A percentile compares a stretch with the other conserved stretches of the same genome.
Conservation (phyloP, 1,139 yeast genomes). For the Suhomyces coccinellae region DNA sequence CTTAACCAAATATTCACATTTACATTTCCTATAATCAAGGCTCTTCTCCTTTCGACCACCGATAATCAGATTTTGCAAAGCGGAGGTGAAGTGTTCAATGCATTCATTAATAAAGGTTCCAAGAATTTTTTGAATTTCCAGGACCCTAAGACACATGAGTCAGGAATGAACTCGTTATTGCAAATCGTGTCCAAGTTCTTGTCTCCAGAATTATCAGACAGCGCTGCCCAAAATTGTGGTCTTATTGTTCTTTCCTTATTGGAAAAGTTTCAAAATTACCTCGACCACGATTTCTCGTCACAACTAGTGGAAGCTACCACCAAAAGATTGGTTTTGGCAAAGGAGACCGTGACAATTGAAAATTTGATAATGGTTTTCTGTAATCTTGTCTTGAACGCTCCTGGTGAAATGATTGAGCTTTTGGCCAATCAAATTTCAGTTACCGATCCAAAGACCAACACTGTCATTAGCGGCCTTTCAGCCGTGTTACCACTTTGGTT, state of each 20-base stretch:
- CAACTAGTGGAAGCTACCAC: constrained; percentile 75
- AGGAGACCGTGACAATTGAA: constrained; percentile 71
- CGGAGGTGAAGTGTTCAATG: constrained; percentile 73
- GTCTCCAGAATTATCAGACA: constrained; percentile 70
- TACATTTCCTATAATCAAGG: constrained; percentile 53
- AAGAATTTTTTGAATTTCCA: constrained; percentile 42
- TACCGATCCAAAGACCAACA: constrained; percentile 25
- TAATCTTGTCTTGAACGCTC: constrained; percentile 61
- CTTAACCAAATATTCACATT: constrained; percentile 50
- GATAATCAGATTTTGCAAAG: constrained; percentile 82
- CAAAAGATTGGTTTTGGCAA: constrained; percentile 59
- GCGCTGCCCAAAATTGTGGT: constrained; percentile 78
- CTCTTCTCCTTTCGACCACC: constrained; percentile 52
- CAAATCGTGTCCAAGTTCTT: constrained; percentile 67
- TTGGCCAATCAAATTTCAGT: constrained; percentile 45
- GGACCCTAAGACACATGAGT: constrained; percentile 37
- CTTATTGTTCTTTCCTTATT: constrained; percentile 65
- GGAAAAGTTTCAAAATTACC: constrained; percentile 53
- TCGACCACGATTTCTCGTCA: constrained; percentile 51
- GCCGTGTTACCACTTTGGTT: constrained; percentile 76
- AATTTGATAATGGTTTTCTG: constrained; percentile 77
- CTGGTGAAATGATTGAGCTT: constrained; percentile 61
- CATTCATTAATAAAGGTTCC: constrained; percentile 55
- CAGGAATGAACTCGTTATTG: constrained; percentile 58
- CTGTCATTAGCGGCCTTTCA: constrained; percentile 37